A percentile compares a stretch with the other conserved stretches of the same genome.
Evolutionary conservation across 306 rosid genomes (phyloP).

Genomic region (Adenanthera pavonina): DNA sequence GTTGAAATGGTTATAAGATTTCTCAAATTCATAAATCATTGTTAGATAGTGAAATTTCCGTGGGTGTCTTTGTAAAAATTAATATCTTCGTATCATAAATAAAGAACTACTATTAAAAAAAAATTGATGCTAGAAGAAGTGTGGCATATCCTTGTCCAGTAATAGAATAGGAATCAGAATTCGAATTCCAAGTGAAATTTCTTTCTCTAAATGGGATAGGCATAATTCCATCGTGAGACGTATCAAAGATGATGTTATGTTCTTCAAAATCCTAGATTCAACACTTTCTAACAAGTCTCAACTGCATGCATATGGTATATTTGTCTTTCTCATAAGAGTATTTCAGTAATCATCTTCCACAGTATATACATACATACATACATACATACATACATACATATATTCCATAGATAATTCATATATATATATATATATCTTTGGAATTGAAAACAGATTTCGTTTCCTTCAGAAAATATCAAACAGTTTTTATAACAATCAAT

Average conservation of each 20-base stretch:
- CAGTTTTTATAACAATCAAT: too few relatives aligned
- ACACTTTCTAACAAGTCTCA: neutral
- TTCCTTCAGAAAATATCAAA: too few relatives aligned
- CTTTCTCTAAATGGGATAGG: constrained; percentile 3
- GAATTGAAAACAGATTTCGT: too few relatives aligned
- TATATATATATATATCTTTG: too few relatives aligned
- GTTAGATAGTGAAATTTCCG: neutral
- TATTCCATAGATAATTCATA: too few relatives aligned
- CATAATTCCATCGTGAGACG: constrained; percentile 3
- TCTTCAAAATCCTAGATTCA: neutral
- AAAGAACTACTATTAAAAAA: too few relatives aligned
- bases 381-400: too few relatives aligned
- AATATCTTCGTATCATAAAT: too few relatives aligned
- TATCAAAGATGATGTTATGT: constrained; percentile 10
- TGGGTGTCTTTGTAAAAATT: neutral
- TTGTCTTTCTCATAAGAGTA: neutral
- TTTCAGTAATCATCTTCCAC: too few relatives aligned
- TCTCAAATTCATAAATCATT: neutral
- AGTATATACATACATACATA: too few relatives aligned
- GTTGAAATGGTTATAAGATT: neutral
- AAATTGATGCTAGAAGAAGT: neutral
- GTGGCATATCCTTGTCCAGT: neutral
- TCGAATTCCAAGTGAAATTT: neutral
- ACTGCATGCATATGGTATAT: neutral
- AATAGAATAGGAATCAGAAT: neutral